Conservation (phyloP, 208 protist species). For the Wallacemonas sp. region DNA sequence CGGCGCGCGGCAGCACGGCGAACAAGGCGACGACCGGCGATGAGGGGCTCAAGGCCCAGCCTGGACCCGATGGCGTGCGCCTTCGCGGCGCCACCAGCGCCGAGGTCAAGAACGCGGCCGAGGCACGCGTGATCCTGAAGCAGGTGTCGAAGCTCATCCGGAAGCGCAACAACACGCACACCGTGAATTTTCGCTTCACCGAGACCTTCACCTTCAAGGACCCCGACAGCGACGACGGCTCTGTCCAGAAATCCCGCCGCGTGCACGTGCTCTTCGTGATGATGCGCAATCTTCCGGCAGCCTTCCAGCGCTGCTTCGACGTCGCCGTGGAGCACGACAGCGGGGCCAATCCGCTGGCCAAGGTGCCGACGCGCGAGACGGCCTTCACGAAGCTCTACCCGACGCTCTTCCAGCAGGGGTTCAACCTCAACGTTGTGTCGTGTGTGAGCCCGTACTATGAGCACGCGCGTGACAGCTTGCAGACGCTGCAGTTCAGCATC, state of each 20-base stretch:
- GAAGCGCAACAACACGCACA: slow-evolving; percentile 76
- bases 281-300: slow-evolving; percentile 70
- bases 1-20: slow-evolving; percentile 14
- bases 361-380: slow-evolving; percentile 81
- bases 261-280: slow-evolving; percentile 77
- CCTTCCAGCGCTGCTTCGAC: slow-evolving; percentile 85
- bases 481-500: slow-evolving; percentile 62
- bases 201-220: slow-evolving; percentile 87
- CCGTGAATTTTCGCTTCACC: slow-evolving; percentile 73
- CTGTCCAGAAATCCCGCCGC: slow-evolving; percentile 72
- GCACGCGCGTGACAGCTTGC: slow-evolving; percentile 67
- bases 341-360: slow-evolving; percentile 81
- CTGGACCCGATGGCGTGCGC: slow-evolving; percentile 39
- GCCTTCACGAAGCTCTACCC: slow-evolving; percentile 81
- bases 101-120: slow-evolving; percentile 32
- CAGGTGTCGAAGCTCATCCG: slow-evolving; percentile 48
- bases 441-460: slow-evolving; percentile 88
- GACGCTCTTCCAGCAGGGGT: slow-evolving; percentile 73
- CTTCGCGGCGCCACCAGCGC: slow-evolving; percentile 59
- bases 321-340: slow-evolving; percentile 85
- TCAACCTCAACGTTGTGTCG: slow-evolving; percentile 64
- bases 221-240: slow-evolving; percentile 65
- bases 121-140: slow-evolving; percentile 43
- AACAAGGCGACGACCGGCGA: slow-evolving; percentile 9
- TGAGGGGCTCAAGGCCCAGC: slow-evolving; percentile 56